Conservation (phyloP, 2,329 filamentous ascomycete species). For the Aspergillus pseudoviridinutans region DNA sequence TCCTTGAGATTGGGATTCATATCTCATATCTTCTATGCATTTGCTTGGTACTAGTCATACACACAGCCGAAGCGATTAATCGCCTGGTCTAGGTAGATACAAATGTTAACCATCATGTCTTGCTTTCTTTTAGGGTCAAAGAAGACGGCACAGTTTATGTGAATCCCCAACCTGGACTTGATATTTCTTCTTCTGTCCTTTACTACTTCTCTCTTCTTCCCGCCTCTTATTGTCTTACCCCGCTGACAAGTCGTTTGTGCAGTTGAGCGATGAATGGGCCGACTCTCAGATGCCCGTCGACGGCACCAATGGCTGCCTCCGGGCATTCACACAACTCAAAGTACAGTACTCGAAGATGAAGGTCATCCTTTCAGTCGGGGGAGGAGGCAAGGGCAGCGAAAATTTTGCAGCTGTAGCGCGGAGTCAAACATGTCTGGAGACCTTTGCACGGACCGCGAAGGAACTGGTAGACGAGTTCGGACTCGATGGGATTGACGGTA, state of each 20-base stretch:
- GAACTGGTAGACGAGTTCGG: slow-evolving; percentile 67
- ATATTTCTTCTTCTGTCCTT: neutral
- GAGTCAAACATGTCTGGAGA: slow-evolving; percentile 57
- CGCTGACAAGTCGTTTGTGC: neutral
- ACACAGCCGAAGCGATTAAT: slow-evolving; percentile 8
- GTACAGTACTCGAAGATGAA: slow-evolving; percentile 65
- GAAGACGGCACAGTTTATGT: slow-evolving; percentile 72
- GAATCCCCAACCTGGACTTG: slow-evolving; percentile 35
- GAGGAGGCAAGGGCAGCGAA: slow-evolving; percentile 59
- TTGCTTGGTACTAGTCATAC: slow-evolving; percentile 54
- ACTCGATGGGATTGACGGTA: slow-evolving; percentile 74
- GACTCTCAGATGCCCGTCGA: slow-evolving; percentile 70
- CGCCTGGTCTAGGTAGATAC: slow-evolving; percentile 10
- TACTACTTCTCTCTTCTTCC: slow-evolving; percentile 15
- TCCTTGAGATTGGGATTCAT: slow-evolving; percentile 71
- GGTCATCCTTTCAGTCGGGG: slow-evolving; percentile 74
- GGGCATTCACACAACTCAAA: slow-evolving; percentile 70
- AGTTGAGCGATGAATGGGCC: slow-evolving; percentile 78
- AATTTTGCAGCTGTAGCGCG: slow-evolving; percentile 66
- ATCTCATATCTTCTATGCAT: slow-evolving; percentile 79
- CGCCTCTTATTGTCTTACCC: neutral
- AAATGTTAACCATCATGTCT: slow-evolving; percentile 20
- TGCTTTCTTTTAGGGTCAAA: slow-evolving; percentile 52
- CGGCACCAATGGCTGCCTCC: slow-evolving; percentile 65
- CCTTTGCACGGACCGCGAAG: slow-evolving; percentile 65